A percentile compares a stretch with the other conserved stretches of the same genome.
phyloP scores from a whole-genome alignment of 2,329 filamentous ascomycete species.

The Aspergillus calidoustus region DNA sequence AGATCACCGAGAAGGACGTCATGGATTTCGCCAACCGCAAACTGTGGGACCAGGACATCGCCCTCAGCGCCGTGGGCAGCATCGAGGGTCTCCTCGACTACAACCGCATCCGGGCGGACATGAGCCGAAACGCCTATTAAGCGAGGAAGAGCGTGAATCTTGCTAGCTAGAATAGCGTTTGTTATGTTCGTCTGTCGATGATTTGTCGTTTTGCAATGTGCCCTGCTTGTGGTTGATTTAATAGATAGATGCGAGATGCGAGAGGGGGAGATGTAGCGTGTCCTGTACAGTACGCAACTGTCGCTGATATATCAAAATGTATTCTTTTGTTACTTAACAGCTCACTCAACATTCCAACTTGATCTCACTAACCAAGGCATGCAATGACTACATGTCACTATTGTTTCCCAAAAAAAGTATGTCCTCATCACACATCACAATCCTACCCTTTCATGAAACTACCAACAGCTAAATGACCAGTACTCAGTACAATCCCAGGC shows the following conservation, averaged over 20 bases:
- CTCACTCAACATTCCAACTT: not conserved
- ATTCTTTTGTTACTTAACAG: slow-evolving; percentile 24
- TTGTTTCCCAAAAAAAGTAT: too few relatives aligned
- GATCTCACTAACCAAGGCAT: too few relatives aligned
- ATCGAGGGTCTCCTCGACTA: slow-evolving; percentile 77
- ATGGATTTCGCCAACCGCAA: slow-evolving; percentile 95
- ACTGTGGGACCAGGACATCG: slow-evolving; percentile 96
- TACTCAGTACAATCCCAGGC: too few relatives aligned
- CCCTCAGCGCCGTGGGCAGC: slow-evolving; percentile 87
- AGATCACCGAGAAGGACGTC: slow-evolving; percentile 92
- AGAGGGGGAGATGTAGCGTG: slow-evolving; percentile 28
- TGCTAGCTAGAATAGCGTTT: slow-evolving; percentile 21
- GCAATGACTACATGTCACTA: too few relatives aligned
- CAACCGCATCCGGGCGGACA: slow-evolving; percentile 69
- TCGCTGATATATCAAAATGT: slow-evolving; percentile 39
- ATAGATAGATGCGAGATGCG: slow-evolving; percentile 33
- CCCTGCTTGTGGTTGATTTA: slow-evolving; percentile 30
- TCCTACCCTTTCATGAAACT: too few relatives aligned
- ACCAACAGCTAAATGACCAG: too few relatives aligned
- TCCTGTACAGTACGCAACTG: slow-evolving; percentile 41
- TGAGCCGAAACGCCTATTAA: slow-evolving; percentile 72
- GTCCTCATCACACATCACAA: too few relatives aligned
- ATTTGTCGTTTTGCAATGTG: slow-evolving; percentile 5
- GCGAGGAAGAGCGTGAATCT: not conserved
- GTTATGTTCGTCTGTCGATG: slow-evolving; percentile 19